phyloP scores from a whole-genome alignment of 805 yeast genomes.

The Cyberlindnera maritima region DNA sequence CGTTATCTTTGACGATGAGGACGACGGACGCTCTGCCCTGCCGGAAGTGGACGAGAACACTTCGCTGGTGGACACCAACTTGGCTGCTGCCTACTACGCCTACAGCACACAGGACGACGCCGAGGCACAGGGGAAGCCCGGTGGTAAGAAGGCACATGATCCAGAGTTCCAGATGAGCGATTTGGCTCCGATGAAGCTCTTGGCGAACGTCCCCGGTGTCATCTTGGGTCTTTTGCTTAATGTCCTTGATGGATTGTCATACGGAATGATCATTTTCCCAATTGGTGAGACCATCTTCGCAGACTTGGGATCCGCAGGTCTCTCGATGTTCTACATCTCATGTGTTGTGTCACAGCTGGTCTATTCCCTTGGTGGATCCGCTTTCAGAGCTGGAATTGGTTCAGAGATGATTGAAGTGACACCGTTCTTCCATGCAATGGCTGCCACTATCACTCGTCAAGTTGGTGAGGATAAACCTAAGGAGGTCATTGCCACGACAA shows the following conservation, averaged over 20 bases:
- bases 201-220: conserved; percentile 63
- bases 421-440: conserved; percentile 97
- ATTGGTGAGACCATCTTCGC: conserved; percentile 77
- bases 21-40: background rate
- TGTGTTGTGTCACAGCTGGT: conserved; percentile 88
- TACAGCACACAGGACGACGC: conserved; percentile 7
- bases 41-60: conserved; percentile 5
- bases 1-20: background rate
- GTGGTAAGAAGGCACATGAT: background rate
- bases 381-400: conserved; percentile 88
- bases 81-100: conserved; percentile 13
- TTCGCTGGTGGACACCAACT: conserved; percentile 9
- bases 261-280: conserved; percentile 98
- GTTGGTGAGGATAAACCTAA: conserved; percentile 49
- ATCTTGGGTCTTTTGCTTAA: conserved; percentile 81
- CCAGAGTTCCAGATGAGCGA: conserved; percentile 17
- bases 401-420: conserved; percentile 99
- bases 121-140: conserved; percentile 6
- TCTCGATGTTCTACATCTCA: conserved; percentile 91
- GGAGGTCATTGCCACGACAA: conserved; percentile 77
- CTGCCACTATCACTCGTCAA: conserved; percentile 57
- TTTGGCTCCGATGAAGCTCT: conserved; percentile 14
- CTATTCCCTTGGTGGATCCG: conserved; percentile 87
- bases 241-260: conserved; percentile 88
- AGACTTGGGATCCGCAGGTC: conserved; percentile 79